Percentiles rank a stretch among this genome's conserved stretches.
Conservation (phyloP, 1,139 yeast species). For the Suhomyces bokatorum region DNA sequence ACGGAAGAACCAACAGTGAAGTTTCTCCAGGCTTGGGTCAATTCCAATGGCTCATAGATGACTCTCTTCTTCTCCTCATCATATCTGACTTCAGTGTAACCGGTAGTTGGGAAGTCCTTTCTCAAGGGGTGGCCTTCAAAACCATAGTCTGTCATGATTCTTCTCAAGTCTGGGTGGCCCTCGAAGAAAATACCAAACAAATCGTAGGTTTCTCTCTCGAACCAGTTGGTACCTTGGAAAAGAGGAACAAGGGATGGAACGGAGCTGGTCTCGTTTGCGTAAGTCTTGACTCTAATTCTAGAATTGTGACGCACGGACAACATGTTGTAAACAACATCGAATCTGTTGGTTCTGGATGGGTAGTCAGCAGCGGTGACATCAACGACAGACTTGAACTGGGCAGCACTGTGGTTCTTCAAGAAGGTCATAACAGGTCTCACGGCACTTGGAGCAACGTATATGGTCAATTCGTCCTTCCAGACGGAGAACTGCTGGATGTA, state of each 20-base stretch:
- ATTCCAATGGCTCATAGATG: slow-evolving; percentile 85
- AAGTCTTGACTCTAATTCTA: slow-evolving; percentile 85
- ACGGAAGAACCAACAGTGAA: slow-evolving; percentile 85
- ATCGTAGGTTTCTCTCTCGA: slow-evolving; percentile 85
- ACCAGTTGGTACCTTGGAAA: slow-evolving; percentile 86
- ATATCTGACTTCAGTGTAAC: slow-evolving; percentile 85
- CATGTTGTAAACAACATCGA: slow-evolving; percentile 83
- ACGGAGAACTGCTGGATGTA: slow-evolving; percentile 81
- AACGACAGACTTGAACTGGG: slow-evolving; percentile 76
- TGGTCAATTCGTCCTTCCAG: slow-evolving; percentile 85
- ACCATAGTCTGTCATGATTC: slow-evolving; percentile 91
- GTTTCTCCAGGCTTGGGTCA: slow-evolving; percentile 90
- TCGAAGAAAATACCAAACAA: slow-evolving; percentile 84
- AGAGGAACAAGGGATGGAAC: slow-evolving; percentile 76
- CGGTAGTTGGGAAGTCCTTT: slow-evolving; percentile 91
- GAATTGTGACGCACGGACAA: slow-evolving; percentile 83
- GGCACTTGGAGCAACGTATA: slow-evolving; percentile 77
- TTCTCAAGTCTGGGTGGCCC: slow-evolving; percentile 86
- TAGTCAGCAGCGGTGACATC: slow-evolving; percentile 88
- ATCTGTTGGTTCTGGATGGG: slow-evolving; percentile 81
- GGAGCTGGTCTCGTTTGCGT: slow-evolving; percentile 78
- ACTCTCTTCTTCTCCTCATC: slow-evolving; percentile 90
- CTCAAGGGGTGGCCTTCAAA: slow-evolving; percentile 91
- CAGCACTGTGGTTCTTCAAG: slow-evolving; percentile 74
- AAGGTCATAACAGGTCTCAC: slow-evolving; percentile 68